Conservation (phyloP, 805 yeast genomes). For the Candida palmyrensis region DNA sequence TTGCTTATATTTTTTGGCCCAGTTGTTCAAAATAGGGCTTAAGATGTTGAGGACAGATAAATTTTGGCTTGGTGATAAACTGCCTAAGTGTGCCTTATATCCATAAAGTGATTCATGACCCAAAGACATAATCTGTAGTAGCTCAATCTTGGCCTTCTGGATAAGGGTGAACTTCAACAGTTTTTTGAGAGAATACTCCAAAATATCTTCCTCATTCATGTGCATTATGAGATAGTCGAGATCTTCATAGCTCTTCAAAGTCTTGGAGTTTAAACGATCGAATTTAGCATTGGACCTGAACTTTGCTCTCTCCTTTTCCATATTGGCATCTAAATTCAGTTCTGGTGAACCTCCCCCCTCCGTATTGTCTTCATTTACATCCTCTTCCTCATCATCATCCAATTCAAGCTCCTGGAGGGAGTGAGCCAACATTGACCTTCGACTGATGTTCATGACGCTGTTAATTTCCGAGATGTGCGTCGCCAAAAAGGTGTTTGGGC, state of each 20-base stretch:
- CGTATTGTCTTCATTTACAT: slow-evolving; percentile 20
- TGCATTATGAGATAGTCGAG: slow-evolving; percentile 22
- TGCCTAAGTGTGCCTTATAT: slow-evolving; percentile 49
- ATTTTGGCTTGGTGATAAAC: slow-evolving; percentile 56
- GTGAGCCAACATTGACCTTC: slow-evolving; percentile 72
- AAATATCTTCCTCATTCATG: slow-evolving; percentile 30
- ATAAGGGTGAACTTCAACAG: slow-evolving; percentile 48
- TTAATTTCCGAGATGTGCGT: slow-evolving; percentile 81
- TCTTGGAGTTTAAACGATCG: no score
- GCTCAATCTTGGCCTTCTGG: slow-evolving; percentile 76
- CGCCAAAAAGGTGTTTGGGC: slow-evolving; percentile 72
- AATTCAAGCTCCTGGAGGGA: slow-evolving; percentile 64
- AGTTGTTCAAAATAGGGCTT: slow-evolving; percentile 70
- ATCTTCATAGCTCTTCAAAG: no score
- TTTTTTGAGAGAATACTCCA: slow-evolving; percentile 19
- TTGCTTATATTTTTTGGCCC: slow-evolving; percentile 63
- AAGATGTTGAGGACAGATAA: slow-evolving; percentile 67
- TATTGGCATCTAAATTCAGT: no score
- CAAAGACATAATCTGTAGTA: slow-evolving; percentile 70
- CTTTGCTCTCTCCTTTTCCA: no score
- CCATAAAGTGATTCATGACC: slow-evolving; percentile 83
- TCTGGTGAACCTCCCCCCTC: no score
- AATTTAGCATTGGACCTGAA: no score
- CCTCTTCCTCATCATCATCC: slow-evolving; percentile 37
- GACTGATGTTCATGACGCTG: slow-evolving; percentile 75